These are phyloP conservation scores for Phytophthora macrochlamydospora DNA, from an alignment of 352 stramenopile genomes.

Conservation along the genomic window DNA sequence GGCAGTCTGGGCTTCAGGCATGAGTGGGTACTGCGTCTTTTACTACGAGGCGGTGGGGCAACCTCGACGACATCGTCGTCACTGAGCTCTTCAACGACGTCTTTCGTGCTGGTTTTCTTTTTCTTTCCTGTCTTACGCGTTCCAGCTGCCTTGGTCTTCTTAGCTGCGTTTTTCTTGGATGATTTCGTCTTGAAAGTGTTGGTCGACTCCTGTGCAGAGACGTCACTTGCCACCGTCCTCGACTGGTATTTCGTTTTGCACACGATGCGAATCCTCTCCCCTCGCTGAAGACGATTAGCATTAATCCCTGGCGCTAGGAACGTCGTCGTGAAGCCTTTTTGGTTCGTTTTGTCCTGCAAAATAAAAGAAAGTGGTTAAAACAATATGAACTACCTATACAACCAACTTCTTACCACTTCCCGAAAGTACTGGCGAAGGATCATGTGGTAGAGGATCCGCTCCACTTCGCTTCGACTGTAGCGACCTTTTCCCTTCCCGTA, in stretches of 20 bases:
- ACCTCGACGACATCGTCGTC: constrained; percentile 63
- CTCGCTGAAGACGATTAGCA: constrained; percentile 53
- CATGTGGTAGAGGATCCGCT: constrained; percentile 90
- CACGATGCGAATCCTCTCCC: constrained; percentile 78
- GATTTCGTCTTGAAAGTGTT: constrained; percentile 45
- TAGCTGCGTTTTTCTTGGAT: constrained; percentile 32
- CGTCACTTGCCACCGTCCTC: constrained; percentile 27
- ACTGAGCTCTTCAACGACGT: constrained; percentile 63
- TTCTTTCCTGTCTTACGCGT: constrained; percentile 33
- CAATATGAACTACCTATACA: not conserved
- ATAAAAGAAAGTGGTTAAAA: not conserved
- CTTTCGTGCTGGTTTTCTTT: constrained; percentile 28
- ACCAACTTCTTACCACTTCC: constrained; percentile 51
- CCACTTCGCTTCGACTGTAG: constrained; percentile 78
- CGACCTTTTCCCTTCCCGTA: constrained; percentile 77
- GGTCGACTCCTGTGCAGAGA: constrained; percentile 11
- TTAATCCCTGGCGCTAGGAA: constrained; percentile 70
- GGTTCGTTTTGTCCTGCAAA: constrained; percentile 76
- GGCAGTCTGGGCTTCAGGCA: constrained; percentile 47
- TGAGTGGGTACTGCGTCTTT: constrained; percentile 54
- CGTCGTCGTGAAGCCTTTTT: constrained; percentile 84
- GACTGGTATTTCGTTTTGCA: constrained; percentile 75
- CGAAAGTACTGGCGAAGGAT: constrained; percentile 83
- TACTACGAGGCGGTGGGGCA: constrained; percentile 23
- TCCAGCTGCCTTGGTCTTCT: constrained; percentile 37